Base-by-base conservation (phyloP, 768 basidiomycete species). In the Agaricus sinodeliciosus region DNA sequence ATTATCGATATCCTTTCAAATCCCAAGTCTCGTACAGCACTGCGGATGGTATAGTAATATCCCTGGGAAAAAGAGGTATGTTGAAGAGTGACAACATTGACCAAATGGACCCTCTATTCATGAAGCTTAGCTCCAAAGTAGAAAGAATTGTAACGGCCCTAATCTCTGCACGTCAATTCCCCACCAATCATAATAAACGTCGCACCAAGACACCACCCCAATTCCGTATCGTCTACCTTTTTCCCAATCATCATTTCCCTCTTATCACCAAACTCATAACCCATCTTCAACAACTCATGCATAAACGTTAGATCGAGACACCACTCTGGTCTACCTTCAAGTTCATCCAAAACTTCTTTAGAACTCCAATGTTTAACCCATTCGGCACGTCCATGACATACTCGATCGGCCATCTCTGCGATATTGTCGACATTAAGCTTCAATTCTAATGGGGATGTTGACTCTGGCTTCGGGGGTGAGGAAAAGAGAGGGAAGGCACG, bases 291-390 rank as follows among this genome's bases (percentile, higher is more conserved):
- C 56, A 99, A 67, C 44, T 82, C 85, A 63, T 96, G 84, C 94
- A 93, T 91, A 67, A 95, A 99, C 40, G 91, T 97, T 62, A 98
- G 67, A 66, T 99, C 95, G 37, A 97, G 77, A 66, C 96, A 99
- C 76, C 87, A 94, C 73, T 97, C 95, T 0, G 95, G 94, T 9
- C 94, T 76, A 44, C 74, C 90, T 44, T 79, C 73, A 5, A 98
- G 72, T 62, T 96, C 95, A 0, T 68, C 74, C 63, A 75, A 37
- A 11, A 57, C 61, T 5, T 60, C 25, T 16, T 73, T 56, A 6
- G 60, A 48, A 6, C 68, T 72, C 74, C 74, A 77, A 34, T 79
- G 57, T 22, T 55, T 79, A 1, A 63, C 63, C 89, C 92, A 92
- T 25, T 74, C 68, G 0, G 68, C 49, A 2, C 72, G 78, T 0